Percentiles rank a stretch among this genome's conserved stretches.
phyloP scores from a whole-genome alignment of 2,329 filamentous ascomycete species.

The Cladosporium sp. region DNA sequence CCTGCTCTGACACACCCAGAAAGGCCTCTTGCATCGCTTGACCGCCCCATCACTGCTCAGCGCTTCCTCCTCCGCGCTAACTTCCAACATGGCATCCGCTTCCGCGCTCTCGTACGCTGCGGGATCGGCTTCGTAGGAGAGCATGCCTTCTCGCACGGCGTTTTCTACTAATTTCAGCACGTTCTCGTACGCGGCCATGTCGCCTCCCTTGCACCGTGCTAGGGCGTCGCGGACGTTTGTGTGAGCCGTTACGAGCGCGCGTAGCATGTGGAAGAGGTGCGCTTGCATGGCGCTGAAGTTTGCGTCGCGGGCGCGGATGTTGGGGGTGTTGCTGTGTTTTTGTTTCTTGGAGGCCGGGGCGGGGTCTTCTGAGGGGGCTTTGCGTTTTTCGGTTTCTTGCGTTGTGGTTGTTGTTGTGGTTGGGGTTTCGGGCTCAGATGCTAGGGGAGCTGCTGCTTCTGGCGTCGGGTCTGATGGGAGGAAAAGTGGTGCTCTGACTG shows the following conservation, averaged over 20 bases:
- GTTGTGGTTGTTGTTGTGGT: not conserved
- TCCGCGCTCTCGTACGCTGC: conserved; percentile 30
- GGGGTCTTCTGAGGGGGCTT: conserved; percentile 22
- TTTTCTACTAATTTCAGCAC: conserved; percentile 72
- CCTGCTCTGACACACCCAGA: conserved; percentile 87
- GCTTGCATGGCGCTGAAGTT: conserved; percentile 82
- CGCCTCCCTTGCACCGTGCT: conserved; percentile 62
- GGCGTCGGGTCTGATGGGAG: conserved; percentile 53
- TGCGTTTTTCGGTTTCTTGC: conserved; percentile 17
- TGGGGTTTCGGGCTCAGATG: conserved; percentile 6
- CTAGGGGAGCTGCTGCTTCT: conserved; percentile 20
- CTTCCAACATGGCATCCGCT: conserved; percentile 21
- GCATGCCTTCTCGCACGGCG: conserved; percentile 67
- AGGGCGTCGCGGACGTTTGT: conserved; percentile 84
- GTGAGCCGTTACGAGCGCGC: conserved; percentile 74
- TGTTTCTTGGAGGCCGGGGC: conserved; percentile 48
- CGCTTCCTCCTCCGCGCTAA: conserved; percentile 20
- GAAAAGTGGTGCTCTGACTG: conserved; percentile 68
- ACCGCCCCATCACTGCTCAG: conserved; percentile 55
- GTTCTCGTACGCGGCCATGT: conserved; percentile 72
- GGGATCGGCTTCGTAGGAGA: conserved; percentile 56
- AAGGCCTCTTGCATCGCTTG: conserved; percentile 71
- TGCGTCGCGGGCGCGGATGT: conserved; percentile 28
- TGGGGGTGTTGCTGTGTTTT: conserved; percentile 30
- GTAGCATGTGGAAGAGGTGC: conserved; percentile 87